These are phyloP conservation scores for Aquanectria penicillioides DNA, from an alignment of 2,329 filamentous ascomycete genomes.

Conservation along the genomic window DNA sequence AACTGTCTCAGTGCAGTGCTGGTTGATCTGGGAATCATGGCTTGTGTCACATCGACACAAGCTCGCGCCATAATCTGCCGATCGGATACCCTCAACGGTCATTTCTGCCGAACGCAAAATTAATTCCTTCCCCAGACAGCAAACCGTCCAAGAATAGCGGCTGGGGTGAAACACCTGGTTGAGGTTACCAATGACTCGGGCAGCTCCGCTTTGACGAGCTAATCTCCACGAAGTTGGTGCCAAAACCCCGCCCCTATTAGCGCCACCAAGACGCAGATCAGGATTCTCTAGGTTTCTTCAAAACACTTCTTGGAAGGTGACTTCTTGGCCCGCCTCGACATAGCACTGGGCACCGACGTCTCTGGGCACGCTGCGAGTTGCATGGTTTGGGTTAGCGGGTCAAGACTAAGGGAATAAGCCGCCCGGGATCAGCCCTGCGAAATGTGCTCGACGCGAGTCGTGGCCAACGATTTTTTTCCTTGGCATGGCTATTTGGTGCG, in stretches of 20 bases:
- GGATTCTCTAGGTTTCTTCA: conserved; percentile 1
- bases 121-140: no score
- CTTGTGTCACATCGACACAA: no score
- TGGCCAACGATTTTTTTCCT: conserved; percentile 7
- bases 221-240: background rate
- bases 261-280: background rate
- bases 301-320: background rate
- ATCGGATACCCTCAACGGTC: background rate
- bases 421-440: background rate
- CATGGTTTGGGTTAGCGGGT: background rate
- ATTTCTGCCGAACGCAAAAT: no score
- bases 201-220: background rate
- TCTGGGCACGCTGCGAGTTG: background rate
- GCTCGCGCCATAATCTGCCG: background rate
- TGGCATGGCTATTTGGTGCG: background rate
- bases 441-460: conserved; percentile 8
- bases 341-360: background rate
- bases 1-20: no score
- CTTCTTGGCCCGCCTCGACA: background rate
- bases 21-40: no score
- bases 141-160: background rate
- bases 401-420: background rate
- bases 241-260: background rate
- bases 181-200: background rate
- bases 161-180: background rate